Evolutionary conservation across 805 yeast species (phyloP).

Genomic region (Ascoidea rubescens): DNA sequence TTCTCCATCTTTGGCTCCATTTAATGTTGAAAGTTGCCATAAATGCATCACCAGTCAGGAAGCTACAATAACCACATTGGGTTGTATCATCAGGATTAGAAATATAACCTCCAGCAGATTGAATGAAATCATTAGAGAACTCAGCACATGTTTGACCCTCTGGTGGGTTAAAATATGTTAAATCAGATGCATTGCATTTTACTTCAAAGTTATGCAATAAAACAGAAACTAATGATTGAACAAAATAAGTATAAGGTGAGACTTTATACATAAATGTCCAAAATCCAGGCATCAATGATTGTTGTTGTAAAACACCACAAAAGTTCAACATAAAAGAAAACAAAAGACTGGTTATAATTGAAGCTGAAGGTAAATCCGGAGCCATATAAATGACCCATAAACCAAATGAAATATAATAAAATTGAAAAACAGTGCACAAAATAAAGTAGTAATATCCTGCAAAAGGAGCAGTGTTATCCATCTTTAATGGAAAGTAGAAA

Average conservation of each 20-base stretch:
- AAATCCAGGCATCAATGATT: slow-evolving; percentile 53
- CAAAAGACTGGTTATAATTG: slow-evolving; percentile 40
- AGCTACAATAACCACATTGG: slow-evolving; percentile 36
- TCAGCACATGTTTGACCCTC: slow-evolving; percentile 49
- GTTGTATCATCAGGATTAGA: slow-evolving; percentile 33
- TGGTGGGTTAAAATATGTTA: slow-evolving; percentile 38
- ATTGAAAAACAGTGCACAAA: slow-evolving; percentile 34
- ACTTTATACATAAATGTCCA: slow-evolving; percentile 76
- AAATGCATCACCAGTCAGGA: slow-evolving; percentile 31
- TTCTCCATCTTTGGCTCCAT: slow-evolving; percentile 47
- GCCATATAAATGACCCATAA: slow-evolving; percentile 41
- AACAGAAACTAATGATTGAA: slow-evolving; percentile 37
- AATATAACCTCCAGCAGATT: slow-evolving; percentile 39
- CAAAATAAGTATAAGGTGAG: slow-evolving; percentile 61
- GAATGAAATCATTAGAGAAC: slow-evolving; percentile 32
- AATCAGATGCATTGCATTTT: slow-evolving; percentile 32
- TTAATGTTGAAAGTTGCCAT: slow-evolving; percentile 27
- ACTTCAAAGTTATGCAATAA: slow-evolving; percentile 39
- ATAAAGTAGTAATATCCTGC: slow-evolving; percentile 40
- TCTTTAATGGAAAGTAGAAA: slow-evolving; percentile 34
- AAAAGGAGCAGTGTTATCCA: slow-evolving; percentile 27
- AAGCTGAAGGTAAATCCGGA: slow-evolving; percentile 56
- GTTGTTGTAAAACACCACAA: slow-evolving; percentile 56
- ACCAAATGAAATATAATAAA: slow-evolving; percentile 37
- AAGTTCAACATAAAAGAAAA: slow-evolving; percentile 47